Conservation (phyloP, 2,329 filamentous ascomycete genomes). For the Penicillium sp. region DNA sequence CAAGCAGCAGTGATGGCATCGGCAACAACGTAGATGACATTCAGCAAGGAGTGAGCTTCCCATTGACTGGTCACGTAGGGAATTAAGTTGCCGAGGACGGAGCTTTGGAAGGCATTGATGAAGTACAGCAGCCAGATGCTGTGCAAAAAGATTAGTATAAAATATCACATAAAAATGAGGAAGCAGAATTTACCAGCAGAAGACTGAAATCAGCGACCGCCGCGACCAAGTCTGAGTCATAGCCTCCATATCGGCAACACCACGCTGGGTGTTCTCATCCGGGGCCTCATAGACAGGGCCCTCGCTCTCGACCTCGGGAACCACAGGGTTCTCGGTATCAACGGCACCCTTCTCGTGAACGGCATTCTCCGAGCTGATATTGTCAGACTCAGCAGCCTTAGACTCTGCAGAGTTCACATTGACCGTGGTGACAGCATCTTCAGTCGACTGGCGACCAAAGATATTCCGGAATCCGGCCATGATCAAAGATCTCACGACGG, state of each 20-base stretch:
- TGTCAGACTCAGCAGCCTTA: neutral
- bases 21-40: slow-evolving; percentile 39
- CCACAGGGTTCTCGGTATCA: neutral
- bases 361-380: neutral
- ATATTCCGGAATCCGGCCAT: slow-evolving; percentile 2
- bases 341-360: neutral
- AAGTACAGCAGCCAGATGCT: slow-evolving; percentile 26
- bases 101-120: slow-evolving; percentile 17
- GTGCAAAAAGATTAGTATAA: neutral
- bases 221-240: slow-evolving; percentile 49
- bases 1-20: slow-evolving; percentile 52
- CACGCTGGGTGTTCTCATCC: slow-evolving; percentile 32
- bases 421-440: neutral
- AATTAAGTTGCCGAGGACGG: slow-evolving; percentile 15
- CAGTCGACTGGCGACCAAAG: slow-evolving; percentile 3
- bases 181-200: slow-evolving; percentile 14
- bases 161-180: neutral
- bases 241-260: slow-evolving; percentile 50
- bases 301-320: neutral
- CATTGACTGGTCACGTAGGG: slow-evolving; percentile 18
- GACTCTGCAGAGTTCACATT: neutral
- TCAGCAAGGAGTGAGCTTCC: slow-evolving; percentile 12
- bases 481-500: neutral
- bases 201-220: slow-evolving; percentile 15
- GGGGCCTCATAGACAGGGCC: neutral